These are phyloP conservation scores for Phytophthora citricola DNA, from an alignment of 352 stramenopile species.

Conservation along the genomic window DNA sequence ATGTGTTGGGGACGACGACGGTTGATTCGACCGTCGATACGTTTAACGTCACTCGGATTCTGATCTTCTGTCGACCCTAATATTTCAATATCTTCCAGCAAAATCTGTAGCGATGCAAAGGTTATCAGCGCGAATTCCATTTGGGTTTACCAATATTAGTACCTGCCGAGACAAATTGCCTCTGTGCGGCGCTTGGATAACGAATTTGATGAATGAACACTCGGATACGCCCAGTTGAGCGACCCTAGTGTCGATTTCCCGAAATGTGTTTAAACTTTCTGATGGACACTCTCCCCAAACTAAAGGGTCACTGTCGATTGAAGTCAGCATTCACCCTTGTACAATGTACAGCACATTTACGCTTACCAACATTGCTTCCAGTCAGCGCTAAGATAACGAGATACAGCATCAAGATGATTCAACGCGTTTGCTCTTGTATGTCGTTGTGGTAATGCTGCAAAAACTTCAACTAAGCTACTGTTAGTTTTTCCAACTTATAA, in stretches of 20 bases:
- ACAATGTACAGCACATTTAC: background rate
- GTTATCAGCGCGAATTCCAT: too few relatives aligned
- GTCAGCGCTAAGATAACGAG: constrained; percentile 39
- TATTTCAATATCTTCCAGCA: constrained; percentile 41
- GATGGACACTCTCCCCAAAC: constrained; percentile 8
- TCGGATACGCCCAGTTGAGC: constrained; percentile 18
- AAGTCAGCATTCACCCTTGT: background rate
- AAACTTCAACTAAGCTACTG: constrained; percentile 24
- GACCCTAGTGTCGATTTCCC: constrained; percentile 10
- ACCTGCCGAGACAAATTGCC: constrained; percentile 32
- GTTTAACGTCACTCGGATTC: background rate
- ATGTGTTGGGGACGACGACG: constrained; percentile 1
- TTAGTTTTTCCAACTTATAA: background rate
- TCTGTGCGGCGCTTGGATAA: constrained; percentile 23
- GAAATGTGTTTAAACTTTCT: constrained; percentile 1
- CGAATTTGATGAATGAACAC: constrained; percentile 46
- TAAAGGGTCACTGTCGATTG: constrained; percentile 12
- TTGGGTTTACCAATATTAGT: background rate
- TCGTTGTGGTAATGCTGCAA: constrained; percentile 20
- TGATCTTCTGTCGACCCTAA: constrained; percentile 14
- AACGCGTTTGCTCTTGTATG: background rate
- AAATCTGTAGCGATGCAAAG: constrained; percentile 17
- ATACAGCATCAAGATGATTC: constrained; percentile 30
- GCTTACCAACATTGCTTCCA: constrained; percentile 39
- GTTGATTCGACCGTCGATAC: background rate